Evolutionary conservation across 2,329 filamentous ascomycete species (phyloP), one percentile per base, ranked within the genome.

Genomic region (Paradendryphiella salina): DNA sequence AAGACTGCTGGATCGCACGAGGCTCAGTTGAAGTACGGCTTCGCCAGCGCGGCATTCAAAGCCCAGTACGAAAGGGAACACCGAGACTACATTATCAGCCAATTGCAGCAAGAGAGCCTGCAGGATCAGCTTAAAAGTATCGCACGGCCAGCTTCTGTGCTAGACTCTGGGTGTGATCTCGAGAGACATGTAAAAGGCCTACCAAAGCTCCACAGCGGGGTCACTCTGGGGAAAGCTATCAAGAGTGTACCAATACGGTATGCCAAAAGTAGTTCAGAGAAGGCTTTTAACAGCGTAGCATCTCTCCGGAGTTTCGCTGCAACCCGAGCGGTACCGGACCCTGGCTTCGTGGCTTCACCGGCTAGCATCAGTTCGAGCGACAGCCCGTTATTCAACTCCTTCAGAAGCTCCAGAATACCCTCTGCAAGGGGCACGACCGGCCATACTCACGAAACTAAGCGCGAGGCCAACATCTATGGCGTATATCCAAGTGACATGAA

Each of bases 401-500:
- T 56, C 17, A 39, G 58, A 32, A 48, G 51, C 2, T 15, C 26
- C 2, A 39, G 14, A 15, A n/a, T n/a, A 8, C 44, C 49, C 6
- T 33, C 15, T 28, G 13, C 7, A n/a, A 18, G n/a, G 14, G n/a
- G 32, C 7, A 17, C 15, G 15, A 13, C 31, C 1, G 14, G 17
- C 9, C 14, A 31, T 20, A 9, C 23, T 20, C 14, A 29, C 1
- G 39, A 32, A 11, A 33, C 34, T 6, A 46, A 37, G 17, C 46
- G 41, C 10, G 47, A 56, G 32, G 37, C 46, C 3, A 50, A 45
- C 23, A 57, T 63, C 32, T 40, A 49, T 14, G 41, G 46, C 14
- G 47, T 54, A 5, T 55, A 54, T 15, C 46, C 43, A 8, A 50
- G 52, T 31, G 37, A 20, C 15, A 23, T 8, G 10, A 36, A 35